These are phyloP conservation scores for Metarhizium humberi DNA, from an alignment of 2,329 filamentous ascomycete genomes.

Conservation along the genomic window DNA sequence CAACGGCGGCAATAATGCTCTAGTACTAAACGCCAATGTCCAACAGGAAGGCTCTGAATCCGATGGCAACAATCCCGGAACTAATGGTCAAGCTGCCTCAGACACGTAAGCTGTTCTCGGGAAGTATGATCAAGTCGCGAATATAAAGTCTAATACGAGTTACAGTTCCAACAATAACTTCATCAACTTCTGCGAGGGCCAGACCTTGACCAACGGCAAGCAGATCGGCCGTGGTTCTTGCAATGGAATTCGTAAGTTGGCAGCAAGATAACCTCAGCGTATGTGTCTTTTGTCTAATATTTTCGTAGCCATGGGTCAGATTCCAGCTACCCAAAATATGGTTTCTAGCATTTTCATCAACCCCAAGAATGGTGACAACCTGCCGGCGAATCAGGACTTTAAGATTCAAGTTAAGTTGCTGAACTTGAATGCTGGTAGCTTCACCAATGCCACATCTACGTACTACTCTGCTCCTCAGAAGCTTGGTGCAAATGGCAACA, in stretches of 20 bases:
- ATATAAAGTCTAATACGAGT: conserved; percentile 7
- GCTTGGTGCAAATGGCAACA: conserved; percentile 34
- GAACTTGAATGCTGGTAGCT: conserved; percentile 48
- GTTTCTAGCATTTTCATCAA: conserved; percentile 45
- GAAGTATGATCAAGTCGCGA: conserved; percentile 4
- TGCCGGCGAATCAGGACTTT: conserved; percentile 40
- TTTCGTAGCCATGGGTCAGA: conserved; percentile 46
- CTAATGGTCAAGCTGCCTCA: conserved; percentile 41
- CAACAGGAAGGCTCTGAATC: conserved; percentile 40
- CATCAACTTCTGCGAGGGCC: conserved; percentile 51
- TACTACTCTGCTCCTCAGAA: conserved; percentile 54
- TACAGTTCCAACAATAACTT: conserved; percentile 49
- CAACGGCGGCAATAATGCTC: conserved; percentile 17
- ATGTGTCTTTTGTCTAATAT: neutral
- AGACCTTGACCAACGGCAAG: conserved; percentile 49
- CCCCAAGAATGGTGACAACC: conserved; percentile 41
- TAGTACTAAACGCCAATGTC: conserved; percentile 29
- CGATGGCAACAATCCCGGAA: conserved; percentile 26
- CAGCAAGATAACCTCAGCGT: neutral
- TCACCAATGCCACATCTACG: conserved; percentile 50
- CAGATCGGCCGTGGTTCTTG: conserved; percentile 51
- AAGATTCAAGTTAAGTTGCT: conserved; percentile 40
- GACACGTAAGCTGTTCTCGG: conserved; percentile 32
- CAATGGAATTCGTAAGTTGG: conserved; percentile 45
- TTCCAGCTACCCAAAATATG: conserved; percentile 46